A percentile compares a stretch with the other conserved stretches of the same genome.
These are phyloP conservation scores for Quercus wislizeni DNA, from an alignment of 306 rosid species.

Conservation along the genomic window DNA sequence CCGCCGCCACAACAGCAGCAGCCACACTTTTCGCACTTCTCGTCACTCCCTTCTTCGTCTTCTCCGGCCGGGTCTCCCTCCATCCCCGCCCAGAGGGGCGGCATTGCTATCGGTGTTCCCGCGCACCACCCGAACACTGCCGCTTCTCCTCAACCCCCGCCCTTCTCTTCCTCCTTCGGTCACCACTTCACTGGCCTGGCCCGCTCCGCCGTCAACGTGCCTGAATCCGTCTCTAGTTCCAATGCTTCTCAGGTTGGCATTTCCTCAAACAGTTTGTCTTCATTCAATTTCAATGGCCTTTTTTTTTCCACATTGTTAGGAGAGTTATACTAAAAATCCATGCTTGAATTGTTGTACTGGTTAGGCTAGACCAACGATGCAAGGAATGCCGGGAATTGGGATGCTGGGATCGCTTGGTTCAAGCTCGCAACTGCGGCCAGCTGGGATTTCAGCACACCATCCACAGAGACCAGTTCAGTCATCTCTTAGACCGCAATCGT, in stretches of 20 bases:
- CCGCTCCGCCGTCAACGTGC: slow-evolving; percentile 49
- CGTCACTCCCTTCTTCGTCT: slow-evolving; percentile 33
- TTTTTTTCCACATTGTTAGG: too few relatives aligned
- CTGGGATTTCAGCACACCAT: slow-evolving; percentile 51
- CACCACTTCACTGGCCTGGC: slow-evolving; percentile 78
- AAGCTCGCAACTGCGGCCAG: slow-evolving; percentile 70
- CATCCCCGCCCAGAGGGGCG: slow-evolving; percentile 47
- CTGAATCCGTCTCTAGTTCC: slow-evolving; percentile 52
- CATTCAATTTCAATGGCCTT: too few relatives aligned
- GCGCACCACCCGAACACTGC: slow-evolving; percentile 55
- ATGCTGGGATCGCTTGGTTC: slow-evolving; percentile 76
- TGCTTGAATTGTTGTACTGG: slow-evolving; percentile 19
- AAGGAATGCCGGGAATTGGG: slow-evolving; percentile 69
- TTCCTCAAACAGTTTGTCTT: too few relatives aligned
- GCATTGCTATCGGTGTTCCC: slow-evolving; percentile 81
- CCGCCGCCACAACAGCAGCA: slow-evolving; percentile 29
- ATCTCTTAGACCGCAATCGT: slow-evolving; percentile 65
- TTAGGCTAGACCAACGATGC: slow-evolving; percentile 65
- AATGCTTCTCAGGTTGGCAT: slow-evolving; percentile 56
- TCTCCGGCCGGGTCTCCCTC: slow-evolving; percentile 41
- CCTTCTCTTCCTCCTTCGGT: slow-evolving; percentile 65
- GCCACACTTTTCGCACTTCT: slow-evolving; percentile 53
- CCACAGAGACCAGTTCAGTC: slow-evolving; percentile 75
- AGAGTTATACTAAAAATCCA: too few relatives aligned
- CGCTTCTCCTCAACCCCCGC: slow-evolving; percentile 34